phyloP scores from a whole-genome alignment of 805 yeast species.

The Yamadazyma olivae region DNA sequence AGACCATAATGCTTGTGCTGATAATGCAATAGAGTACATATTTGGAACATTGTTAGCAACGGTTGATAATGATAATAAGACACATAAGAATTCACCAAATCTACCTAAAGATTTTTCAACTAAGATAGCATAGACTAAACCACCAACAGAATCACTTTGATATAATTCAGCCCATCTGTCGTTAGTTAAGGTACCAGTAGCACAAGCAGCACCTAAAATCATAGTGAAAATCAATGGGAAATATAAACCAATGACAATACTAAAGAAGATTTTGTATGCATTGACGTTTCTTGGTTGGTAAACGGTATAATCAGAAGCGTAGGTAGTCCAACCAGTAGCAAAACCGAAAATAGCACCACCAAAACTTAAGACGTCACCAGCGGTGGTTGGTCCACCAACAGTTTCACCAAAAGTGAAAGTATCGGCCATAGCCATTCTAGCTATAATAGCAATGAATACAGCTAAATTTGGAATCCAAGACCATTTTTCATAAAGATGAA shows the following conservation, averaged over 20 bases:
- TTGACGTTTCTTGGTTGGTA: conserved; percentile 72
- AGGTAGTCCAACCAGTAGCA: conserved; percentile 93
- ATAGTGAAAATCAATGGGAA: conserved; percentile 69
- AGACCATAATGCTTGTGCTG: conserved; percentile 83
- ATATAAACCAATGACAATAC: conserved; percentile 61
- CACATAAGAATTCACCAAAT: conserved; percentile 88
- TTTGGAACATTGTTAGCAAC: conserved; percentile 92
- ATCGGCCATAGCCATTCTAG: conserved; percentile 65
- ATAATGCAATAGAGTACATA: conserved; percentile 85
- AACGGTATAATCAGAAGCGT: conserved; percentile 88
- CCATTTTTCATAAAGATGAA: conserved; percentile 80
- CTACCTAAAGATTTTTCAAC: conserved; percentile 81
- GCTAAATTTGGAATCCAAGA: conserved; percentile 82
- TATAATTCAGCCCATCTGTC: conserved; percentile 27
- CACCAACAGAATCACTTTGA: conserved; percentile 47
- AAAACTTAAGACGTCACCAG: conserved; percentile 73
- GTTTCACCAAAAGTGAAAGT: conserved; percentile 48
- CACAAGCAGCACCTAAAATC: conserved; percentile 85
- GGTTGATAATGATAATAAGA: conserved; percentile 78
- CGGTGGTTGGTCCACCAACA: conserved; percentile 59
- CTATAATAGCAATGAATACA: conserved; percentile 75
- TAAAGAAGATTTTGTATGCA: conserved; percentile 56
- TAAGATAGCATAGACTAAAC: conserved; percentile 73
- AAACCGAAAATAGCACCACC: conserved; percentile 85
- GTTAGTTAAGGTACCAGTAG: conserved; percentile 52